Evolutionary conservation across 495 filamentous ascomycete genomes (phyloP).

Genomic region (Trichocladium uniseriatum): DNA sequence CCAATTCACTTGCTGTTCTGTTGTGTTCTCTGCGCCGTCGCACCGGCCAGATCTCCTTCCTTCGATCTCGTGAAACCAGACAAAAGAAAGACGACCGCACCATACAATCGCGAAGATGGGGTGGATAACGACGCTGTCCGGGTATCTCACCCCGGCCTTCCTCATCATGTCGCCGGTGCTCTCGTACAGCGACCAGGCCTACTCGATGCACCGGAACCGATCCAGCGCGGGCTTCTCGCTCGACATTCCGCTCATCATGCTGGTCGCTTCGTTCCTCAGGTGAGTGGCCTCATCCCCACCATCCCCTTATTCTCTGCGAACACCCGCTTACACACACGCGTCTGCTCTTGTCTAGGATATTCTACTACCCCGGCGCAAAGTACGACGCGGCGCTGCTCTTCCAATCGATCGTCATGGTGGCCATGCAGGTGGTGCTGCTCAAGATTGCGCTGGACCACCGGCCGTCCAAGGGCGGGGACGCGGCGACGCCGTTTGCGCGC

Average conservation of each 20-base stretch:
- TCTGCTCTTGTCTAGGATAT: constrained; percentile 59
- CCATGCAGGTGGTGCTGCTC: constrained; percentile 70
- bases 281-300: constrained; percentile 31
- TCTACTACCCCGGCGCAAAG: constrained; percentile 86
- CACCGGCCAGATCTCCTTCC: background rate
- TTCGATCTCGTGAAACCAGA: background rate
- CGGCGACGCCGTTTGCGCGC: constrained; percentile 46
- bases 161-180: constrained; percentile 76
- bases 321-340: constrained; percentile 10
- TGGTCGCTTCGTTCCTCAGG: constrained; percentile 86
- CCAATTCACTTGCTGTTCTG: background rate
- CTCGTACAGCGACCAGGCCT: constrained; percentile 86
- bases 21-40: too few relatives aligned
- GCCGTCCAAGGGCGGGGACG: constrained; percentile 54
- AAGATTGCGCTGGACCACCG: constrained; percentile 88
- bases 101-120: constrained; percentile 33
- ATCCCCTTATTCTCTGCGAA: background rate
- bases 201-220: constrained; percentile 70
- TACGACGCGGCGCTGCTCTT: constrained; percentile 73
- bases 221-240: constrained; percentile 78
- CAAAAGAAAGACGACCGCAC: background rate
- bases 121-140: constrained; percentile 36
- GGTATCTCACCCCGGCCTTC: constrained; percentile 46
- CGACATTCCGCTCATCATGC: constrained; percentile 96
- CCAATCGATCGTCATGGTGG: constrained; percentile 81